These are phyloP conservation scores for Lactarius hengduanensis DNA, from an alignment of 768 basidiomycete genomes.

Conservation along the genomic window DNA sequence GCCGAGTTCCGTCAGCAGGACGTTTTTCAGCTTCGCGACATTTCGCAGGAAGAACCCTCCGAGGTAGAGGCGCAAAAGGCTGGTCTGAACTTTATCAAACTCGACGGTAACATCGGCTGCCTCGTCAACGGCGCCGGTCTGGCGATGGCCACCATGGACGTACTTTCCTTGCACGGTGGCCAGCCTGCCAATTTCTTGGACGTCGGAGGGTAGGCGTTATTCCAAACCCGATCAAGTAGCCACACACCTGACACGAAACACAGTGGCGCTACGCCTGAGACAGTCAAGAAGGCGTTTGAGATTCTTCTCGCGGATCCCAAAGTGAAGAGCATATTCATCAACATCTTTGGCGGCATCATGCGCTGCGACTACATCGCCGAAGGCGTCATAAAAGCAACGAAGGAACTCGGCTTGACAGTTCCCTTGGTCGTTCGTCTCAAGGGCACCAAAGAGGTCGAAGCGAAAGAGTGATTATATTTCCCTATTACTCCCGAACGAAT, in stretches of 20 bases:
- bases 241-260: background rate
- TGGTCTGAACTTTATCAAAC: conserved; percentile 97
- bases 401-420: conserved; percentile 80
- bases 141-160: conserved; percentile 99
- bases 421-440: conserved; percentile 94
- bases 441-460: conserved; percentile 95
- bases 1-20: conserved; percentile 97
- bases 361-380: conserved; percentile 98
- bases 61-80: conserved; percentile 98
- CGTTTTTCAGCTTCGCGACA: conserved; percentile 84
- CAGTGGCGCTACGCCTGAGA: conserved; percentile 97
- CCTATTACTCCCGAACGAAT: conserved; percentile 12
- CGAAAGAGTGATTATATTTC: conserved; percentile 67
- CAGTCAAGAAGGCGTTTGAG: conserved; percentile 99
- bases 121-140: conserved; percentile 98
- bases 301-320: conserved; percentile 86
- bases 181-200: conserved; percentile 99
- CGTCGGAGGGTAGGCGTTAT: conserved; percentile 75
- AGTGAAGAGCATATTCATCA: conserved; percentile 98
- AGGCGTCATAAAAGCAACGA: conserved; percentile 97
- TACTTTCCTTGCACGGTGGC: conserved; percentile 93
- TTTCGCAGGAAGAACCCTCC: conserved; percentile 93
- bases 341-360: conserved; percentile 99
- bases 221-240: conserved; percentile 14
- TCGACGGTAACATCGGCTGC: conserved; percentile 96